Percentiles rank a stretch among this genome's conserved stretches.
Evolutionary conservation across 306 rosid species (phyloP).

Genomic region (Begonia fuchsioides): DNA sequence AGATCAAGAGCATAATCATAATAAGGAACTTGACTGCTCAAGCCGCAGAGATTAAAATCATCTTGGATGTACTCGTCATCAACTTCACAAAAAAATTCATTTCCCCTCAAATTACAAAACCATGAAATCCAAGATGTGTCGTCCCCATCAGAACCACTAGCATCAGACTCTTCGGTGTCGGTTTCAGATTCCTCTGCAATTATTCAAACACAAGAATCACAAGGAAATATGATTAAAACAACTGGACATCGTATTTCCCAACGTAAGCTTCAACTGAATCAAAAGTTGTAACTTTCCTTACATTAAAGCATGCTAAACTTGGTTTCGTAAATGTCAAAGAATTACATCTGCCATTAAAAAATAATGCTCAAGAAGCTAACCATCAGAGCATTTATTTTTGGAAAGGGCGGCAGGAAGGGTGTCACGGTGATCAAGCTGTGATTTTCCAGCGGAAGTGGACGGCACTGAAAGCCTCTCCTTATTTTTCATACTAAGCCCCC

Average conservation of each 20-base stretch:
- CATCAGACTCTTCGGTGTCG: slow-evolving; percentile 93
- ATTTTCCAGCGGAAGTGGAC: slow-evolving; percentile 38
- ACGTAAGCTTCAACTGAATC: not conserved
- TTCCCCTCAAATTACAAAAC: slow-evolving; percentile 97
- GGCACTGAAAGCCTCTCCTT: slow-evolving; percentile 37
- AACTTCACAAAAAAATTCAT: slow-evolving; percentile 92
- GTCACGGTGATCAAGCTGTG: slow-evolving; percentile 48
- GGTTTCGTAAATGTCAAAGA: too few relatives aligned
- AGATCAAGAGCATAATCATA: slow-evolving; percentile 96
- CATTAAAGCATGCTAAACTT: too few relatives aligned
- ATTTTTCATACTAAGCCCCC: slow-evolving; percentile 29
- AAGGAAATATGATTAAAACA: not conserved
- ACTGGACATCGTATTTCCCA: not conserved
- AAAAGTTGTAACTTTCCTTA: too few relatives aligned
- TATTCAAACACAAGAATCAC: not conserved
- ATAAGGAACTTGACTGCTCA: slow-evolving; percentile 98
- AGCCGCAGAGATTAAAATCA: slow-evolving; percentile 85
- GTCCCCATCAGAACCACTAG: slow-evolving; percentile 92
- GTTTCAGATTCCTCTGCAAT: slow-evolving; percentile 93
- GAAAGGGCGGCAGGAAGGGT: slow-evolving; percentile 23
- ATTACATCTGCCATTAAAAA: not conserved
- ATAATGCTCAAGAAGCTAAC: slow-evolving; percentile 7
- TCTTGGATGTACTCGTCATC: slow-evolving; percentile 97
- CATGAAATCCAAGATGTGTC: slow-evolving; percentile 98
- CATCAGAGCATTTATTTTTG: slow-evolving; percentile 46